Evolutionary conservation across 2,329 filamentous ascomycete genomes (phyloP).

Genomic region (Lachnellula hyalina): DNA sequence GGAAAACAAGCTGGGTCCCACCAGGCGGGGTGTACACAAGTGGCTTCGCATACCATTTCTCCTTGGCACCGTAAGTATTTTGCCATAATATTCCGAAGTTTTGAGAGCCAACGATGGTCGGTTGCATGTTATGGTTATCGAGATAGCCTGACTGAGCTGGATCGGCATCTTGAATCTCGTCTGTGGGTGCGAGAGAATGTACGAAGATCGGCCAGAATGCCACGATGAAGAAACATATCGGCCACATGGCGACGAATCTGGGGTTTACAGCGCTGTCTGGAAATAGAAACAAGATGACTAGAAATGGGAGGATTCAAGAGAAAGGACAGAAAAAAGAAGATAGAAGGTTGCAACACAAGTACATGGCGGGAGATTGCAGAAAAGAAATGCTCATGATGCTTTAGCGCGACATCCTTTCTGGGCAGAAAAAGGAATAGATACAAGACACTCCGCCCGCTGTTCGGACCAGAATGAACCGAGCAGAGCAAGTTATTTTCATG

Average conservation of each 20-base stretch:
- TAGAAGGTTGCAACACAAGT: background rate
- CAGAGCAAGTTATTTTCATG: no score
- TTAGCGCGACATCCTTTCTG: background rate
- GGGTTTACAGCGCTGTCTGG: background rate
- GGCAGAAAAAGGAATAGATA: no score
- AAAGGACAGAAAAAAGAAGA: background rate
- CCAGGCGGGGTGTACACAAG: slow-evolving; percentile 39
- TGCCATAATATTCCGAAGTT: slow-evolving; percentile 35
- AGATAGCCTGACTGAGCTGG: slow-evolving; percentile 35
- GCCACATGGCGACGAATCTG: slow-evolving; percentile 9
- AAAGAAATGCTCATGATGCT: no score
- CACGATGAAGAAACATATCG: slow-evolving; percentile 7
- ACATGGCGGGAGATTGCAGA: background rate
- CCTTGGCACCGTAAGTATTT: slow-evolving; percentile 27
- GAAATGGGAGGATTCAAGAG: background rate
- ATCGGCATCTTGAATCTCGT: slow-evolving; percentile 28
- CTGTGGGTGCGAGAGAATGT: slow-evolving; percentile 12
- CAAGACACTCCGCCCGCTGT: no score
- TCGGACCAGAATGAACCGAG: no score
- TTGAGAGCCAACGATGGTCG: slow-evolving; percentile 31
- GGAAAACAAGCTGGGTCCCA: slow-evolving; percentile 33
- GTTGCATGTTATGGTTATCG: slow-evolving; percentile 39
- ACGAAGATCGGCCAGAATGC: slow-evolving; percentile 14
- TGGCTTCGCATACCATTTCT: slow-evolving; percentile 39
- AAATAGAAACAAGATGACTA: background rate